These are phyloP conservation scores for Globisporangium nagaii DNA, from an alignment of 352 stramenopile genomes.

Conservation along the genomic window DNA sequence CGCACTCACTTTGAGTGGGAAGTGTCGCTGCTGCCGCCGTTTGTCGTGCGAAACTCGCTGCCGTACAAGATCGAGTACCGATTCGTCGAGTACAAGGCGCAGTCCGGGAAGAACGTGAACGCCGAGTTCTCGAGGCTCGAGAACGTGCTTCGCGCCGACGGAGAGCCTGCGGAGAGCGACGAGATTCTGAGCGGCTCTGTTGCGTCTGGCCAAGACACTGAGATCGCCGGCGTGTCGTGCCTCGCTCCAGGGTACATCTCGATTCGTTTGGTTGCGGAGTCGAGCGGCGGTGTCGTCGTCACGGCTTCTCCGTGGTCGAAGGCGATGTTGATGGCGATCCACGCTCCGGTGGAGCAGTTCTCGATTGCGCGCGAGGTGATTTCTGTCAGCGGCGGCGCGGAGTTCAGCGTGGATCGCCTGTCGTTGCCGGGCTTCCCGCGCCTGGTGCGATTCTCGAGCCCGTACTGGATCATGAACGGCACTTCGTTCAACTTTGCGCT, in stretches of 20 bases:
- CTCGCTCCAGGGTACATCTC: slow-evolving; percentile 68
- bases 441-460: slow-evolving; percentile 74
- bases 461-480: slow-evolving; percentile 86
- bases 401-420: slow-evolving; percentile 72
- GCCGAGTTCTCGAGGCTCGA: slow-evolving; percentile 63
- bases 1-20: slow-evolving; percentile 81
- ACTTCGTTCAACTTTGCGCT: slow-evolving; percentile 64
- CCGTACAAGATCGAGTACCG: slow-evolving; percentile 83
- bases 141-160: slow-evolving; percentile 34
- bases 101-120: slow-evolving; percentile 37
- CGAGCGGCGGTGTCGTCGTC: slow-evolving; percentile 13
- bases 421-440: slow-evolving; percentile 61
- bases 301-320: slow-evolving; percentile 64
- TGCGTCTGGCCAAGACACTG: slow-evolving; percentile 61
- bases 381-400: slow-evolving; percentile 37
- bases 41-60: slow-evolving; percentile 83
- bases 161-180: slow-evolving; percentile 19
- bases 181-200: slow-evolving; percentile 47
- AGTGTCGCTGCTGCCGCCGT: slow-evolving; percentile 64
- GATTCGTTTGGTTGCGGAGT: slow-evolving; percentile 47
- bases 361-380: slow-evolving; percentile 58
- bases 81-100: slow-evolving; percentile 79
- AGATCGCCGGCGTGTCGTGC: slow-evolving; percentile 71
- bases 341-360: slow-evolving; percentile 67
- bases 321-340: slow-evolving; percentile 81